Evolutionary conservation across 2,329 filamentous ascomycete genomes (phyloP), one percentile per base, ranked within the genome.

Genomic region (Ophiosphaerella korrae): DNA sequence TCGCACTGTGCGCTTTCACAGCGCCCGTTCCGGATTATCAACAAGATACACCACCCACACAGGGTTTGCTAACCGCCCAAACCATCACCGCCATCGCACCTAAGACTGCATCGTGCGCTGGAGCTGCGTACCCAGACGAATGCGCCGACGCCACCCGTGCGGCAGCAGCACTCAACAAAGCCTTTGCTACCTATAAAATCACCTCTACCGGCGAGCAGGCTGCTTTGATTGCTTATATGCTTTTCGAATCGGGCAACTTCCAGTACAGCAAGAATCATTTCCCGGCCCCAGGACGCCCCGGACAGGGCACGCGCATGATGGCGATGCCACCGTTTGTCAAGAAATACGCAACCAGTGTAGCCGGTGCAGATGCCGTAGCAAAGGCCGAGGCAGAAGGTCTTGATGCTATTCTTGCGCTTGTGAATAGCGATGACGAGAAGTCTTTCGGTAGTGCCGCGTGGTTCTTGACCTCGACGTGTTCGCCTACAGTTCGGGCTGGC

Each of bases 281-380:
- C 75, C 82, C 81, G 0, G 72, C 13, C 36, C 77, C 56, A 1
- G 82, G 80, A n/a, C 66, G 75, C 0, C 80, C 86, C 0, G 89
- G 89, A 7, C 88, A 92, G 70, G 89, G 89, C 21, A 92, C 89
- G 0, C 75, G 84, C 3, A 86, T 85, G 66, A 88, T 88, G 86
- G 82, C 87, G 71, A 80, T 77, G 45, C 75, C 82, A 0, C 62
- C 71, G 1, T 86, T 75, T 70, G 84, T 87, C 60, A 55, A 76
- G 1, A 60, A 78, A 60, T 88, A 88, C 58, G 84, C 84, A 3
- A 73, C 76, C 0, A 78, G 68, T 1, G 57, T 87, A 26, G 66
- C 55, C 16, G 64, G 62, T 2, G 65, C 70, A 3, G 61, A 69
- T 7, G 60, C 61, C 7, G 75, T 48, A 68, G 74, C 57, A 59